phyloP scores from a whole-genome alignment of 179 eudicot species.

The Silene coronaria region DNA sequence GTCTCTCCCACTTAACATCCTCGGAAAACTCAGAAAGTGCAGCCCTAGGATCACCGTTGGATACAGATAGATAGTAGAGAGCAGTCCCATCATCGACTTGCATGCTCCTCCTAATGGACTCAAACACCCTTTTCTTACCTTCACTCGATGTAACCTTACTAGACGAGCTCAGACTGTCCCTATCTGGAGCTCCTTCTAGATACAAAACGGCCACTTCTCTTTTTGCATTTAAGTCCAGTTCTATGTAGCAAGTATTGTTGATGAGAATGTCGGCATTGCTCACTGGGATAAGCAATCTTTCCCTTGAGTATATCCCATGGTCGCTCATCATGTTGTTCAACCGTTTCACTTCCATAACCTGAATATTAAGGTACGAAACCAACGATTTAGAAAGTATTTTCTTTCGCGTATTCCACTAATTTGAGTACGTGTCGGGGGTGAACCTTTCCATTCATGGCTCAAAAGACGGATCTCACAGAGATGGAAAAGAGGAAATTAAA shows the following conservation, averaged over 20 bases:
- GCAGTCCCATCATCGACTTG: constrained; percentile 93
- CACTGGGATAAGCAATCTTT: constrained; percentile 70
- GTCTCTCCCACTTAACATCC: constrained; percentile 81
- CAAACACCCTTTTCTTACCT: constrained; percentile 61
- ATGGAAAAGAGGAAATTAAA: not conserved
- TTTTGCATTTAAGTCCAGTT: constrained; percentile 69
- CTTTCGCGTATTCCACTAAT: not conserved
- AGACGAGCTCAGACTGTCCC: constrained; percentile 22
- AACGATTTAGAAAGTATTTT: not conserved
- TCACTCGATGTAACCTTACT: constrained; percentile 41
- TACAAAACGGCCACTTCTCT: constrained; percentile 90
- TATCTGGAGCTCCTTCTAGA: constrained; percentile 57
- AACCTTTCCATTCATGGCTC: not conserved
- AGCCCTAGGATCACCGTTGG: constrained; percentile 80
- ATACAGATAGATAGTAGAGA: constrained; percentile 73
- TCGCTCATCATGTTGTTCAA: constrained; percentile 99
- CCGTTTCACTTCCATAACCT: constrained; percentile 86
- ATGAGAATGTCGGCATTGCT: constrained; percentile 54
- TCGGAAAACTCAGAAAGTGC: constrained; percentile 78
- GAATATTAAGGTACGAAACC: constrained; percentile 16
- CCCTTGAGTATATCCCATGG: constrained; percentile 91
- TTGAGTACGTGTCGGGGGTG: not conserved
- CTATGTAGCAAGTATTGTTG: constrained; percentile 75
- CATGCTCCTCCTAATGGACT: constrained; percentile 89
- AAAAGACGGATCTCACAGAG: not conserved